Base-by-base conservation (phyloP, 139 green algal genomes). In the Picochlorum sp. region DNA sequence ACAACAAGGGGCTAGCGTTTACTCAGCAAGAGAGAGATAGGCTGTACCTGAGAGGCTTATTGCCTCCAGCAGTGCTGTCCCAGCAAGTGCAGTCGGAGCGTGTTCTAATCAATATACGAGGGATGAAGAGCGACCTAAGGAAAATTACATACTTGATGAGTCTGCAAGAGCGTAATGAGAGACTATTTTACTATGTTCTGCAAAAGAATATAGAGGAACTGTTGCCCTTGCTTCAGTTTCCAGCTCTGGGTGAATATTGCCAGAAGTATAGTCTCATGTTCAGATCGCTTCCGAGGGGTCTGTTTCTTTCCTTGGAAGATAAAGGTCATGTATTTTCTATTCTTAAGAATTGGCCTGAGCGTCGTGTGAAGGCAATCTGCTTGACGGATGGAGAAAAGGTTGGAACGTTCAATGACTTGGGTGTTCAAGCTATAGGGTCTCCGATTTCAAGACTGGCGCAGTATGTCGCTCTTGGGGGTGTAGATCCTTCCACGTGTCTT, bases 281-380 rank as follows among this genome's bases (percentile, higher is more conserved):
- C 76, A 58, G 70, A 26, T 67, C 65, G 54, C 59, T 93, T 30
- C 87, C 85, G 0, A 68, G 82, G 7, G 82, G 75, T 7, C 76
- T 95, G 28, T 95, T 87, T 64, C 80, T 95, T n/a, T 81, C 73
- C 10, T 61, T 90, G 18, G 70, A 84, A 51, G 88, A 95, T 75
- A 65, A 77, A 35, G 88, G 70, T 18, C 40, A 53, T 25, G 67
- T 85, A 28, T 76, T 70, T 61, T 63, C 68, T 36, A 87, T 93
- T 61, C 70, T 95, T 3, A 91, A 93, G 63, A 95, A 95, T 68
- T 95, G 87, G 87, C 87, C 87, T 1, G 82, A 93, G 69, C 72
- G 82, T 41, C 81, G 82, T 50, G 77, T 95, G 32, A 85, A 84
- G 49, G 65, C 85, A 24, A 77, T 95, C 44, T 81, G 82, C 60